Base-by-base conservation (phyloP, 768 basidiomycete species). In the Mycena latifolia region DNA sequence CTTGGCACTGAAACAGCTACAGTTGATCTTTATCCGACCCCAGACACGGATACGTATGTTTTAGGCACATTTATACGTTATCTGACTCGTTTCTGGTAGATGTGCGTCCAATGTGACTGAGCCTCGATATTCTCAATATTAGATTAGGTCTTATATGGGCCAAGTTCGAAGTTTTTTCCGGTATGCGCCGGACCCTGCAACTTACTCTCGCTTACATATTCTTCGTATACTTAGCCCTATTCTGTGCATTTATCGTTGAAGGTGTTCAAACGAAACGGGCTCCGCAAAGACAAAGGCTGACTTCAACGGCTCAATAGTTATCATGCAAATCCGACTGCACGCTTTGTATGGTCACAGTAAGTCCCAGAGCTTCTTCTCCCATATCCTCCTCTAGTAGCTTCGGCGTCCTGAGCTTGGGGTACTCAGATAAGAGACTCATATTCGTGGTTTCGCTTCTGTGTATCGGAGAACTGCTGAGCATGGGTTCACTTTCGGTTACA, bases 171-270 rank as follows among this genome's bases (percentile, higher is more conserved):
- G 61, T 69, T 22, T 69, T 69, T 35, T 43, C 65, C 20, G 61
- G 68, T 65, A 37, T 24, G 51, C 18, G 5, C 18, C 10, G 18
- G 22, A 25, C 25, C 33, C 5, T 41, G 24, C 5, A 31, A 8
- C 6, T 1, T 1, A 12, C 14, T 14, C 46, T 46, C 25, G 17
- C 22, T 37, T 27, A 53, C 28, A 27, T 12, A n/a, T n/a, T n/a
- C n/a, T n/a, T n/a, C n/a, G 5, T 28, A 35, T 28, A 20, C 15
- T 27, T n/a, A 69, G 68, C 65, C 5, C 43, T 70, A 18, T 63
- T 66, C 18, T 70, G 69, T n/a, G 64, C 69, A 29, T 70, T 70
- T n/a, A 31, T 66, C 18, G 69, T 70, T 20, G 65, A 70, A 63
- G 69, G 69, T 66, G 41, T 22, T n/a, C 7, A 15, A 28, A 7